A percentile compares a stretch with the other conserved stretches of the same genome.
These are phyloP conservation scores for Phellinidium pouzarii DNA, from an alignment of 1,284 basidiomycete species.

Conservation along the genomic window DNA sequence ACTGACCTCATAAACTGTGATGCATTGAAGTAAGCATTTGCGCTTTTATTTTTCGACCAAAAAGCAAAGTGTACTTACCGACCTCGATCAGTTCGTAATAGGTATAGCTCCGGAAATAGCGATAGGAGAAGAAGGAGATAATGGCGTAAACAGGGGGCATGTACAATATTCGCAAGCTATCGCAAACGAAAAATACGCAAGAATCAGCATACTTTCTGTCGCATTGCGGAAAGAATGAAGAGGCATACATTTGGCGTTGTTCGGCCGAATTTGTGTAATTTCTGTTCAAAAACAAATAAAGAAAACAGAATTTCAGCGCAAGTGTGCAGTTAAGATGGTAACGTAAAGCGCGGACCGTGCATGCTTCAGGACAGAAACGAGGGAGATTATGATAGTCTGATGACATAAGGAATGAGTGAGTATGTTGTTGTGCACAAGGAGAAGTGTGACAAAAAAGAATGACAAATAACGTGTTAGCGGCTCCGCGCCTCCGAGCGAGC, in stretches of 20 bases:
- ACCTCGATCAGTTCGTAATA: slow-evolving; percentile 76
- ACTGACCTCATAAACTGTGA: slow-evolving; percentile 33
- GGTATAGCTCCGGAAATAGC: slow-evolving; percentile 75
- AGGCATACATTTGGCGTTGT: slow-evolving; percentile 70
- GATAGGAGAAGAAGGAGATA: slow-evolving; percentile 83
- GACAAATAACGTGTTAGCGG: too few relatives aligned
- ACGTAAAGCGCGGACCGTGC: not conserved
- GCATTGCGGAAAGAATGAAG: not conserved
- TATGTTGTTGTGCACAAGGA: too few relatives aligned
- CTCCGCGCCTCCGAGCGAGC: too few relatives aligned
- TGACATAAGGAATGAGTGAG: not conserved
- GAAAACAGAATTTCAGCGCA: not conserved
- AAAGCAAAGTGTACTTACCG: slow-evolving; percentile 36
- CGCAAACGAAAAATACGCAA: not conserved
- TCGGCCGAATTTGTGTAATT: slow-evolving; percentile 61
- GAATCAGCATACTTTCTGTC: not conserved
- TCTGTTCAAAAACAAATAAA: slow-evolving; percentile 28
- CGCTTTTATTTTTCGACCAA: not conserved
- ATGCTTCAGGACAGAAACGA: not conserved
- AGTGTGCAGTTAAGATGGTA: not conserved
- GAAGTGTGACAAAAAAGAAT: too few relatives aligned
- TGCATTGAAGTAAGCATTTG: not conserved
- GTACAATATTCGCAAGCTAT: slow-evolving; percentile 66
- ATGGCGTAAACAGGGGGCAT: slow-evolving; percentile 81
- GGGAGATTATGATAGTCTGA: slow-evolving; percentile 2